Base-by-base conservation (phyloP, 2,329 filamentous ascomycete genomes). In the Aspergillus pseudotamarii region DNA sequence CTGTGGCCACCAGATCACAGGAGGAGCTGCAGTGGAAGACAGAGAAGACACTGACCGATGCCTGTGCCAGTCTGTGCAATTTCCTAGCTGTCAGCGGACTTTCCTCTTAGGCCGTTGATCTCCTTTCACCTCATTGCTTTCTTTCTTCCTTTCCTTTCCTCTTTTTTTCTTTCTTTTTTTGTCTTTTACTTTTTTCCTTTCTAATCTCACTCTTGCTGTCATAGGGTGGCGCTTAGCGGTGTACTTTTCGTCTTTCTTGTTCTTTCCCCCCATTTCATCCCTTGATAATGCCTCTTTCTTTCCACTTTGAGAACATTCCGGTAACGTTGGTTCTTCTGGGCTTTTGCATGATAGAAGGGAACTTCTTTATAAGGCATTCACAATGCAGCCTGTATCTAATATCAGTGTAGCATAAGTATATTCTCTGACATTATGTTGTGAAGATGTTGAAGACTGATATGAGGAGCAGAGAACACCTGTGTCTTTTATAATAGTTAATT, bases 21-120 rank as follows among this genome's bases (percentile, higher is more conserved):
- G 80, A 85, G 72, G 89, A 91, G 76, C 80, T 91, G 53, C 73
- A 77, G 61, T 80, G 74, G 72, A 75, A 77, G 63, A 78, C 77
- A 10, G 69, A 78, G 54, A 78, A 78, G 67, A 71, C 75, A 6
- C 60, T 79, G 61, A 72, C 67, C 43, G 75, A 79, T 66, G 78
- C 77, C 9, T 79, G 78, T 61, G 62, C 66, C 48, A 78, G 75
- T 60, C 74, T 79, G 51, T 78, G 75, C 64, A 77, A 75, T 64
- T 78, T 78, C 63, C 61, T 78, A 45, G 64, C 73, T 58, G 69
- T 76, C 41, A 77, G 73, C 51, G 73, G 72, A 30, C 53, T 75
- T 36, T 72, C 71, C 28, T 70, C 69, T 34, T 71, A 60, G 34
- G 30, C 21, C 41, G 11, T 32, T 43, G 45, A 28, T 51, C 34